Evolutionary conservation across 2,329 filamentous ascomycete genomes (phyloP).

Genomic region (Grosmannia penicillata): DNA sequence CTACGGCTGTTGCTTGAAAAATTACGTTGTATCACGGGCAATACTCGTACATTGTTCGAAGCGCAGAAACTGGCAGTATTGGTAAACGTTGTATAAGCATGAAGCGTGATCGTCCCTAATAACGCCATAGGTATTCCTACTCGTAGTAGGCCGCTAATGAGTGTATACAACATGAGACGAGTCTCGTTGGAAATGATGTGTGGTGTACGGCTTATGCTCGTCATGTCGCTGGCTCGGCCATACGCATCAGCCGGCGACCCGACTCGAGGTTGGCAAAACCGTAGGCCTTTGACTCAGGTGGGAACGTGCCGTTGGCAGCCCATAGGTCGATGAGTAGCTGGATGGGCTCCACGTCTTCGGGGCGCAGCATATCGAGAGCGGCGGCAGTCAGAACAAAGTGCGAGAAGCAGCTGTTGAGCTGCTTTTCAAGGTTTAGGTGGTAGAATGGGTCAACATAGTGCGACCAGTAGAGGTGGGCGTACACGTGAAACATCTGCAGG

Average conservation of each 20-base stretch:
- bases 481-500: slow-evolving; percentile 97
- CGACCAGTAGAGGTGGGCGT: slow-evolving; percentile 94
- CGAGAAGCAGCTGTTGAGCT: slow-evolving; percentile 76
- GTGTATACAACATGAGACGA: too few species aligned
- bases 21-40: too few species aligned
- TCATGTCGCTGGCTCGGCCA: too few species aligned
- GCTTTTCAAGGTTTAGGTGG: slow-evolving; percentile 66
- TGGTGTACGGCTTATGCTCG: too few species aligned
- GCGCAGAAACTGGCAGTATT: too few species aligned
- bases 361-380: slow-evolving; percentile 69
- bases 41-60: too few species aligned
- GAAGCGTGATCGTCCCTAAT: too few species aligned
- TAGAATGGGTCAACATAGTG: slow-evolving; percentile 80
- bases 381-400: slow-evolving; percentile 73
- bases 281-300: slow-evolving; percentile 54
- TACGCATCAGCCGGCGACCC: slow-evolving; percentile 42
- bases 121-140: too few species aligned
- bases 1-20: too few species aligned
- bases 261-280: slow-evolving; percentile 46
- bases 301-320: slow-evolving; percentile 77
- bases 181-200: too few species aligned
- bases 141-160: too few species aligned
- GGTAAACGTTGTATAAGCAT: too few species aligned
- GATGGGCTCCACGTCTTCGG: slow-evolving; percentile 90
- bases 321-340: slow-evolving; percentile 86